Conservation (phyloP, 257 asterid species). For the Scutellaria baicalensis region DNA sequence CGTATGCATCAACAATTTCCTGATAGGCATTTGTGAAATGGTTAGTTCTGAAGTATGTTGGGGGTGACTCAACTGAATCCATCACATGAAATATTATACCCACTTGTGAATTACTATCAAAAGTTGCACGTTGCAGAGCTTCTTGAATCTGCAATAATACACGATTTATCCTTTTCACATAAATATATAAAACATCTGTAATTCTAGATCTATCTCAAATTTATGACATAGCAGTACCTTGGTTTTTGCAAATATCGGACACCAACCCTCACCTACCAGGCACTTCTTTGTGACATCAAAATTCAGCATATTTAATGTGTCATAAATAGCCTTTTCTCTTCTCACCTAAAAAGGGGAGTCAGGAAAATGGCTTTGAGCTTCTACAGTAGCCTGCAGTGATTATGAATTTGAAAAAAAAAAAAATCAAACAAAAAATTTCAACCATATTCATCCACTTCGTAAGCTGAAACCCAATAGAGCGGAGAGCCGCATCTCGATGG, state of each 20-base stretch:
- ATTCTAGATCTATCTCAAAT: conserved; percentile 6
- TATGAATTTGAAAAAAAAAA: not conserved
- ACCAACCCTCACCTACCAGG: conserved; percentile 98
- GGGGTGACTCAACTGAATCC: conserved; percentile 75
- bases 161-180: conserved; percentile 10
- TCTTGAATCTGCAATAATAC: conserved; percentile 68
- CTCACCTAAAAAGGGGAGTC: conserved; percentile 55
- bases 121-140: conserved; percentile 82
- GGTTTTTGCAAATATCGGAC: conserved; percentile 71
- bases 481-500: conserved; percentile 76
- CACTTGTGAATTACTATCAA: conserved; percentile 84
- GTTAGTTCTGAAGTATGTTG: conserved; percentile 85
- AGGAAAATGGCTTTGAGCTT: conserved; percentile 12
- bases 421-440: conserved; percentile 6
- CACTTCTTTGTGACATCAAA: conserved; percentile 95
- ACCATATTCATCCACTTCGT: conserved; percentile 85
- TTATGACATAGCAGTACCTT: conserved; percentile 35
- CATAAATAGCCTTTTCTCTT: conserved; percentile 85
- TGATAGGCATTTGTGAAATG: conserved; percentile 69
- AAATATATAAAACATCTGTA: conserved; percentile 7
- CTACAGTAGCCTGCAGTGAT: not conserved
- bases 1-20: conserved; percentile 96
- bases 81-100: conserved; percentile 84
- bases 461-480: conserved; percentile 70
- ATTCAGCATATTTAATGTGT: conserved; percentile 81